Conservation (phyloP, 805 yeast species). For the Kodamaea neixiangensis region DNA sequence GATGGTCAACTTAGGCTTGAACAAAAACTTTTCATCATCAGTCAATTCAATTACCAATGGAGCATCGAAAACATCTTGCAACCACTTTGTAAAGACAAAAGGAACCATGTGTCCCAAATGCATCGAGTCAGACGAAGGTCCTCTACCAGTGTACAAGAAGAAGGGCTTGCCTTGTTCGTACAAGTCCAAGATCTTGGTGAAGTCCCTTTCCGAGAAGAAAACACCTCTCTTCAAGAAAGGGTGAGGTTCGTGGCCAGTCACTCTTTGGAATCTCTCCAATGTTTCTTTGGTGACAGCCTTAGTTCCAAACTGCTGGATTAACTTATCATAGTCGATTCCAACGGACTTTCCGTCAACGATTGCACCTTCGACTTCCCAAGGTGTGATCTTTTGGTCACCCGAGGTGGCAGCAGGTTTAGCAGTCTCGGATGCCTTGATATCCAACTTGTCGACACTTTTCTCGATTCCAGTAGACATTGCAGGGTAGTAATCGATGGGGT, state of each 20-base stretch:
- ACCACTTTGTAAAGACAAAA: slow-evolving; percentile 93
- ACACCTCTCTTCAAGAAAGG: slow-evolving; percentile 86
- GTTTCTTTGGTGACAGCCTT: slow-evolving; percentile 67
- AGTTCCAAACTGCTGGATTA: slow-evolving; percentile 88
- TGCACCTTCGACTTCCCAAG: slow-evolving; percentile 99
- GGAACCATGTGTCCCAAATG: slow-evolving; percentile 98
- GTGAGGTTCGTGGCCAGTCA: slow-evolving; percentile 92
- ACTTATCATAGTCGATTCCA: slow-evolving; percentile 87
- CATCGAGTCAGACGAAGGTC: slow-evolving; percentile 92
- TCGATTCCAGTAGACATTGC: slow-evolving; percentile 14
- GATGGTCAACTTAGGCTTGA: slow-evolving; percentile 86
- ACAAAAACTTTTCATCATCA: slow-evolving; percentile 95
- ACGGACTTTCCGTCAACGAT: slow-evolving; percentile 92
- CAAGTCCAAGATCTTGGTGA: slow-evolving; percentile 72
- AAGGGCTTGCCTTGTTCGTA: slow-evolving; percentile 95
- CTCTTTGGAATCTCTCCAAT: slow-evolving; percentile 68
- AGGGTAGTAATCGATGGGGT: background rate
- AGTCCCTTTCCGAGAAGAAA: slow-evolving; percentile 90
- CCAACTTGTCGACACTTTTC: slow-evolving; percentile 12
- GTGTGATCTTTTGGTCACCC: slow-evolving; percentile 58
- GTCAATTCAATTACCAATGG: slow-evolving; percentile 93
- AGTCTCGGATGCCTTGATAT: slow-evolving; percentile 2
- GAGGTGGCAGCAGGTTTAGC: slow-evolving; percentile 11
- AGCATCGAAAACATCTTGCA: slow-evolving; percentile 95
- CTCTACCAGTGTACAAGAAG: slow-evolving; percentile 95